Conservation (phyloP, 1,139 yeast genomes). For the Yamadazyma aaseri region DNA sequence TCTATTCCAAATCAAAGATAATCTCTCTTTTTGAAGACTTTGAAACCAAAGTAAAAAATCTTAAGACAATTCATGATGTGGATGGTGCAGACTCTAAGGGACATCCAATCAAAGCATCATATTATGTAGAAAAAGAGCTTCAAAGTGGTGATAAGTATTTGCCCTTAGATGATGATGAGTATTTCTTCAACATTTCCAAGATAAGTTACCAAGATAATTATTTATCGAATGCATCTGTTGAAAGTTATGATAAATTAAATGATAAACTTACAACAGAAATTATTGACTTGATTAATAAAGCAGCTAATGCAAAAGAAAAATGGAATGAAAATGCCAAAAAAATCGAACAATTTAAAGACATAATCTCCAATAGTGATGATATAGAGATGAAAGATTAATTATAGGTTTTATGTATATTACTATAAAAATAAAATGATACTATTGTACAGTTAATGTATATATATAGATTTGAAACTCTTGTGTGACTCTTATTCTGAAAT, state of each 20-base stretch:
- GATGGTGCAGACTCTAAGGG: slow-evolving; percentile 2
- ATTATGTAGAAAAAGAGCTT: slow-evolving; percentile 27
- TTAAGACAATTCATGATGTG: slow-evolving; percentile 10
- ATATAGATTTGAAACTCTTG: neutral
- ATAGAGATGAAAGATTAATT: slow-evolving; percentile 11
- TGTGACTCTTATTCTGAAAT: slow-evolving; percentile 8
- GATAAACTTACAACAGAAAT: slow-evolving; percentile 25
- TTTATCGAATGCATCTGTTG: slow-evolving; percentile 16
- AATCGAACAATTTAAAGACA: slow-evolving; percentile 26
- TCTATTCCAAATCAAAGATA: slow-evolving; percentile 23
- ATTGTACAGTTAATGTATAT: slow-evolving; percentile 9
- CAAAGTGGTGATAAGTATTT: slow-evolving; percentile 23
- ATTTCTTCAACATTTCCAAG: slow-evolving; percentile 15
- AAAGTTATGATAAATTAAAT: slow-evolving; percentile 35
- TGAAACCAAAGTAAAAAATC: slow-evolving; percentile 10
- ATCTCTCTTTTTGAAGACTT: slow-evolving; percentile 21
- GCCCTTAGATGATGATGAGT: slow-evolving; percentile 23
- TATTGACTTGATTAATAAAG: slow-evolving; percentile 27
- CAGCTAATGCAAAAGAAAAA: slow-evolving; percentile 29
- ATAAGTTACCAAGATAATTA: slow-evolving; percentile 19
- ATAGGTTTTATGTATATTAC: neutral
- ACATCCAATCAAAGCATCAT: slow-evolving; percentile 11
- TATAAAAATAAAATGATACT: no score
- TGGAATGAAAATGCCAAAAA: slow-evolving; percentile 38
- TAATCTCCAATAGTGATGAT: slow-evolving; percentile 13